These are phyloP conservation scores for Linderniella brevidens DNA, from an alignment of 257 asterid species.

Conservation along the genomic window DNA sequence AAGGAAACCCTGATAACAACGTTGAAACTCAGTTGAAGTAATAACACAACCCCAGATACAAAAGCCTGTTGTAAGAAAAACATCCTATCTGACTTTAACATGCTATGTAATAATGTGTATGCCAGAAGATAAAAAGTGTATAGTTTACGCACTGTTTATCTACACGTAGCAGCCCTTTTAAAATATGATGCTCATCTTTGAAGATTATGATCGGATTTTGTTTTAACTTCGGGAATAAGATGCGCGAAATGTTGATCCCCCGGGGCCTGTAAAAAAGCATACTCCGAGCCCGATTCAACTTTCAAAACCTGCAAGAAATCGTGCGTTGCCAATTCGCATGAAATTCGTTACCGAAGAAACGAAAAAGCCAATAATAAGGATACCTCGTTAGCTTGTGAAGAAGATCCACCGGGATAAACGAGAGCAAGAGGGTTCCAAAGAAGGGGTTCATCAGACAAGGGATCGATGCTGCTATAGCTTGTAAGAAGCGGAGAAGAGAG, in stretches of 20 bases:
- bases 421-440: slow-evolving; percentile 77
- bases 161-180: slow-evolving; percentile 4
- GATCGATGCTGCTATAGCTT: slow-evolving; percentile 51
- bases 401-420: slow-evolving; percentile 56
- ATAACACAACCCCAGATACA: too few species aligned
- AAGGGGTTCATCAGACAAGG: slow-evolving; percentile 49
- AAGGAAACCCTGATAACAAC: too few species aligned
- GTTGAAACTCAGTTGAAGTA: too few species aligned
- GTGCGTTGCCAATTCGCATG: too few species aligned
- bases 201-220: not conserved
- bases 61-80: too few species aligned
- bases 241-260: slow-evolving; percentile 27
- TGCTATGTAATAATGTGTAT: too few species aligned
- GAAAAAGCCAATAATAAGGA: slow-evolving; percentile 12
- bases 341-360: not conserved
- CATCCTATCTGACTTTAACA: too few species aligned
- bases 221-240: slow-evolving; percentile 7
- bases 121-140: too few species aligned
- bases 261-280: slow-evolving; percentile 55
- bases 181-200: slow-evolving; percentile 5
- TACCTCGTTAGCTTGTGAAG: slow-evolving; percentile 66
- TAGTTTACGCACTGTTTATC: not conserved
- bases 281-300: slow-evolving; percentile 58
- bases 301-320: slow-evolving; percentile 35
- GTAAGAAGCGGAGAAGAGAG: slow-evolving; percentile 75